phyloP scores from a whole-genome alignment of 2,329 filamentous ascomycete species.

The Didymella keratinophila region DNA sequence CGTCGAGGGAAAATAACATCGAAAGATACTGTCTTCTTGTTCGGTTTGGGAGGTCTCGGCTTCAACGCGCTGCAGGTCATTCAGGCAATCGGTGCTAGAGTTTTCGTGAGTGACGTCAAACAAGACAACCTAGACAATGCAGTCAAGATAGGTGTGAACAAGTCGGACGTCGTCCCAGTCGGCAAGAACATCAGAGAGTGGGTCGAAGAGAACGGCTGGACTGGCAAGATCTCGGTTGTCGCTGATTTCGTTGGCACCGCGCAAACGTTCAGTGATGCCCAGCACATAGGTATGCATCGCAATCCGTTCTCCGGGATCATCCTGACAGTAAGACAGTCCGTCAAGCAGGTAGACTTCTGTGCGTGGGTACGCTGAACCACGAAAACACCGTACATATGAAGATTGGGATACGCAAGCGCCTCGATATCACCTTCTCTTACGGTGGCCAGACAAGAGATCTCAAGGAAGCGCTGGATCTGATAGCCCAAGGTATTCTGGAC shows the following conservation, averaged over 20 bases:
- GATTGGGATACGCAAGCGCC: constrained; percentile 29
- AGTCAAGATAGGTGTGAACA: constrained; percentile 21
- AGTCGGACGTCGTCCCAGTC: constrained; percentile 26
- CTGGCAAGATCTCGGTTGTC: constrained; percentile 27
- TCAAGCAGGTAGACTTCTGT: constrained; percentile 32
- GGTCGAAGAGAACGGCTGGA: constrained; percentile 29
- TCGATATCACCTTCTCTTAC: constrained; percentile 34
- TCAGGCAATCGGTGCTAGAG: not conserved
- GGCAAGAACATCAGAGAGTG: constrained; percentile 27
- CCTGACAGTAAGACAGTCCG: constrained; percentile 20
- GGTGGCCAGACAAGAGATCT: constrained; percentile 30
- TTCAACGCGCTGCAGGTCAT: not conserved
- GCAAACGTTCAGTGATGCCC: constrained; percentile 33
- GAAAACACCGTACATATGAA: constrained; percentile 38
- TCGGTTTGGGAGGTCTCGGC: not conserved
- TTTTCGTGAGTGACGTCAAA: constrained; percentile 22
- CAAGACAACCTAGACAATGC: constrained; percentile 34
- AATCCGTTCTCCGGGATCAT: not conserved
- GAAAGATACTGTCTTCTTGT: not conserved
- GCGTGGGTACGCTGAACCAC: constrained; percentile 34
- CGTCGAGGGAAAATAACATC: not conserved
- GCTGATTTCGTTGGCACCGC: constrained; percentile 34
- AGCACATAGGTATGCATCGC: constrained; percentile 26
- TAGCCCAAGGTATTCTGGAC: constrained; percentile 27
- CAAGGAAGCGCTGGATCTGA: constrained; percentile 27